These are phyloP conservation scores for Trichophaea hybrida DNA, from an alignment of 2,329 filamentous ascomycete species.

Conservation along the genomic window DNA sequence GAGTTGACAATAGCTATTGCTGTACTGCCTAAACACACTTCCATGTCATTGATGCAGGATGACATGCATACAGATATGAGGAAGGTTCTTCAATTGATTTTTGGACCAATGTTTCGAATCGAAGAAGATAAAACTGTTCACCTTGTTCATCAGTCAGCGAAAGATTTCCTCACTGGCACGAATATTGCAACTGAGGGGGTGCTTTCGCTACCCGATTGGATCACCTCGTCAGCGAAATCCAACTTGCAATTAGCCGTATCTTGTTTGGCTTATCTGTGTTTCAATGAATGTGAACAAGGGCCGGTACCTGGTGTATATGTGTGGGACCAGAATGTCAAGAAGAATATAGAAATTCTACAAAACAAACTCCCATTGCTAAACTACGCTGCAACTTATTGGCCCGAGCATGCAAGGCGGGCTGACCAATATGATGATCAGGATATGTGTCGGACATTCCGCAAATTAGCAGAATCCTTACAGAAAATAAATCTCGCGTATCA, in stretches of 20 bases:
- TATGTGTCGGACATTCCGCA: not conserved
- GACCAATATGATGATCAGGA: not conserved
- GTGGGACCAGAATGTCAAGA: not conserved
- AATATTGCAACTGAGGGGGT: not conserved
- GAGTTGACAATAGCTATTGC: conserved; percentile 23
- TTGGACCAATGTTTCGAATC: conserved; percentile 20
- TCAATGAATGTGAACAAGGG: not conserved
- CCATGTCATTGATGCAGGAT: conserved; percentile 16
- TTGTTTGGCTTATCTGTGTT: conserved; percentile 1
- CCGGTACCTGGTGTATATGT: not conserved
- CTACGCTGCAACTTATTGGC: not conserved
- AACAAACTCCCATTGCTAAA: not conserved
- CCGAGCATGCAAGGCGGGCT: not conserved
- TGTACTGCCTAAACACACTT: conserved; percentile 1
- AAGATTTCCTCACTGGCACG: conserved; percentile 19
- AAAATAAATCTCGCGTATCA: not conserved
- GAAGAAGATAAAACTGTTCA: conserved; percentile 21
- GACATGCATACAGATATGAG: conserved; percentile 19
- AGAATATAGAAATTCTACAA: not conserved
- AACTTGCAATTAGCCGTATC: not conserved
- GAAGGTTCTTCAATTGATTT: conserved; percentile 16
- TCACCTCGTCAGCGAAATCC: not conserved
- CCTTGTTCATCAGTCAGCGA: conserved; percentile 25
- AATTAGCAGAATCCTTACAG: not conserved
- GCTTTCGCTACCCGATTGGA: not conserved